Evolutionary conservation across 169 alveolate genomes (phyloP), one percentile per base, ranked within the genome.

Genomic region (Cryptosporidium viatorum): DNA sequence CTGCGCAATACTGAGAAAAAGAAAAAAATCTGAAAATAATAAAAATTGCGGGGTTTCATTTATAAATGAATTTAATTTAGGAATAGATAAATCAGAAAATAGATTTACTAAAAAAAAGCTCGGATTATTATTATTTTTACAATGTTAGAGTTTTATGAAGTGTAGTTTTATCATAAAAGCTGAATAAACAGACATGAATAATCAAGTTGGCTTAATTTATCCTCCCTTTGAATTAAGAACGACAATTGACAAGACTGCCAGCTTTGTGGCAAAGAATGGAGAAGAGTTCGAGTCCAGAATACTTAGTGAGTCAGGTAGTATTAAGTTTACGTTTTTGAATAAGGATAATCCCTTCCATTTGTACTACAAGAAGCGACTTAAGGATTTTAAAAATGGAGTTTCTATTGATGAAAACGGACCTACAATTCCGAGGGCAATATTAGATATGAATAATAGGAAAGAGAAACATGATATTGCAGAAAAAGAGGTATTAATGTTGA

Each of bases 241-340:
- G 18, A 92, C 95, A 73, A 95, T 96, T 50, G 98, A 95, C 87
- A 96, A 96, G 91, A 96, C 98, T 18, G 98, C 98, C 7, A 94
- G 93, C 87, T 96, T 96, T 85, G 98, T 96, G 52, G 97, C 97
- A 23, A 96, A 96, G 80, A 95, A 96, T 92, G 98, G 98, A 45
- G 95, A 85, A 43, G 96, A 93, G 70, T 96, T 96, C 62, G 98
- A 95, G 87, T 94, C 93, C 55, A 91, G 96, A 59, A 92, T 95
- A 67, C 70, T 94, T 62, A 93, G 89, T 48, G 97, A 95, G 71
- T 91, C 94, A 45, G 91, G 86, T 3, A 43, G 73, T 51, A 70
- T 84, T 21, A 92, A 92, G 68, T 96, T 96, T 70, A 91, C 95
- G 26, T 96, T 96, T 74, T 87, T 96, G 45, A 86, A 93, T 35